Percentiles rank a stretch among this genome's conserved stretches.
Evolutionary conservation across 768 basidiomycete species (phyloP).

Genomic region (Leccinum barrowsii): DNA sequence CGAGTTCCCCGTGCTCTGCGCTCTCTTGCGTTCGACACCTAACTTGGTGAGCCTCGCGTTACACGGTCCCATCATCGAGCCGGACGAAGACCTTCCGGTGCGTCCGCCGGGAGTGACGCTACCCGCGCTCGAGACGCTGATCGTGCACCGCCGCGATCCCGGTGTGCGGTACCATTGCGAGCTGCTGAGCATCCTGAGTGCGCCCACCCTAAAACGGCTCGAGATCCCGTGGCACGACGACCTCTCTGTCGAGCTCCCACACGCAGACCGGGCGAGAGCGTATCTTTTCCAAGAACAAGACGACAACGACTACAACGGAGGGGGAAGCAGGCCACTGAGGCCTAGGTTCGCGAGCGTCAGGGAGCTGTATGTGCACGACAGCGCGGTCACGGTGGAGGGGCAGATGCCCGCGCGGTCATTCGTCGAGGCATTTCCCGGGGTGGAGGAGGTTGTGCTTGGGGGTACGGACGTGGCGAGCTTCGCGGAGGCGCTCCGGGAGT

Average conservation of each 20-base stretch:
- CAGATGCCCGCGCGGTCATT: constrained; percentile 14
- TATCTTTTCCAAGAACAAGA: constrained; percentile 9
- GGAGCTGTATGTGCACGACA: constrained; percentile 14
- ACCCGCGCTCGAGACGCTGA: constrained; percentile 7
- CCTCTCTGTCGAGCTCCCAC: constrained; percentile 7
- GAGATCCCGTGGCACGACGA: constrained; percentile 19
- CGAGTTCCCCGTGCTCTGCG: constrained; percentile 11
- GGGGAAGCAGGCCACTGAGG: background rate
- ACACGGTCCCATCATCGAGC: constrained; percentile 16
- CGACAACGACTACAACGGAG: background rate
- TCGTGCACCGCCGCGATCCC: constrained; percentile 15
- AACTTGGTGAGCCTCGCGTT: constrained; percentile 9
- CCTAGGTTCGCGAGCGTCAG: constrained; percentile 12
- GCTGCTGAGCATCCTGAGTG: constrained; percentile 9
- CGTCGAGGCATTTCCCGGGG: constrained; percentile 15
- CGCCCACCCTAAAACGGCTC: constrained; percentile 10
- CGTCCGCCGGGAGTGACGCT: constrained; percentile 5
- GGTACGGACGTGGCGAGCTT: constrained; percentile 11
- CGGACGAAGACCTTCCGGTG: constrained; percentile 6
- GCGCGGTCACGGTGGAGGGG: background rate
- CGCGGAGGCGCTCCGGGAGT: constrained; percentile 10
- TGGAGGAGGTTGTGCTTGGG: constrained; percentile 14
- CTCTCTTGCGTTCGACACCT: constrained; percentile 10
- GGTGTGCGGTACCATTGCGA: constrained; percentile 15
- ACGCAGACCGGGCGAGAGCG: background rate